Conservation (phyloP, 2,329 filamentous ascomycete genomes). For the Huntiella omanensis region DNA sequence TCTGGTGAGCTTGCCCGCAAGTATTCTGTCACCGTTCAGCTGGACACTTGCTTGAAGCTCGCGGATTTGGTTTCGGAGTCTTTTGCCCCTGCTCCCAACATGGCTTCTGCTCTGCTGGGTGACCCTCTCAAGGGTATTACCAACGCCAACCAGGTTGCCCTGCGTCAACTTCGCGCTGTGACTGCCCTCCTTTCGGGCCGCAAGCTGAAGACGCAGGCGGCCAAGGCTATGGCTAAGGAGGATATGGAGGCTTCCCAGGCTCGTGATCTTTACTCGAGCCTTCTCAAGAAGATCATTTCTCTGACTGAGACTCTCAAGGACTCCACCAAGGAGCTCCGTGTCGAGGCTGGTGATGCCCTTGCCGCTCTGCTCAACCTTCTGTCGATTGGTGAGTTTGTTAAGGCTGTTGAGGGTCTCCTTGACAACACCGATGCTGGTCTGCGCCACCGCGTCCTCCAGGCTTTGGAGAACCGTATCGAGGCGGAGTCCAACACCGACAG, state of each 20-base stretch:
- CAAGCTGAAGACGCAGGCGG: slow-evolving; percentile 35
- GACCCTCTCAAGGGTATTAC: slow-evolving; percentile 11
- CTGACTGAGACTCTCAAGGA: slow-evolving; percentile 46
- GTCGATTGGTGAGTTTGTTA: slow-evolving; percentile 75
- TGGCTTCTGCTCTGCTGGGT: slow-evolving; percentile 55
- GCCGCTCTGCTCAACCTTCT: slow-evolving; percentile 67
- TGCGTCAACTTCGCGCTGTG: slow-evolving; percentile 36
- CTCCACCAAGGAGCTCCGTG: slow-evolving; percentile 32
- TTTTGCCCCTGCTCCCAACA: slow-evolving; percentile 52
- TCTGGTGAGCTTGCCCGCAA: slow-evolving; percentile 52
- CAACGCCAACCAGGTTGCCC: slow-evolving; percentile 31
- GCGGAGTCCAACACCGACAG: slow-evolving; percentile 51
- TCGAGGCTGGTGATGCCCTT: slow-evolving; percentile 48
- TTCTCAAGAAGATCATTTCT: slow-evolving; percentile 45
- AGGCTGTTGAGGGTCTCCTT: slow-evolving; percentile 66
- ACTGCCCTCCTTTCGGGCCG: slow-evolving; percentile 39
- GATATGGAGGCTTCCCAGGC: slow-evolving; percentile 49
- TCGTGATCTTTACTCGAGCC: slow-evolving; percentile 47
- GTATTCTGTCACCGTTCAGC: slow-evolving; percentile 57
- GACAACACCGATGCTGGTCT: slow-evolving; percentile 56
- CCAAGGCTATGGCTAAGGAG: slow-evolving; percentile 37
- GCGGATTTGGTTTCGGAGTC: slow-evolving; percentile 58
- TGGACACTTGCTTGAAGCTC: slow-evolving; percentile 60
- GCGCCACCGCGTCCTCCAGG: slow-evolving; percentile 60
- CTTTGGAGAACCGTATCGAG: slow-evolving; percentile 63